Base-by-base conservation (phyloP, 768 basidiomycete species). In the Phaeotremella fagi region DNA sequence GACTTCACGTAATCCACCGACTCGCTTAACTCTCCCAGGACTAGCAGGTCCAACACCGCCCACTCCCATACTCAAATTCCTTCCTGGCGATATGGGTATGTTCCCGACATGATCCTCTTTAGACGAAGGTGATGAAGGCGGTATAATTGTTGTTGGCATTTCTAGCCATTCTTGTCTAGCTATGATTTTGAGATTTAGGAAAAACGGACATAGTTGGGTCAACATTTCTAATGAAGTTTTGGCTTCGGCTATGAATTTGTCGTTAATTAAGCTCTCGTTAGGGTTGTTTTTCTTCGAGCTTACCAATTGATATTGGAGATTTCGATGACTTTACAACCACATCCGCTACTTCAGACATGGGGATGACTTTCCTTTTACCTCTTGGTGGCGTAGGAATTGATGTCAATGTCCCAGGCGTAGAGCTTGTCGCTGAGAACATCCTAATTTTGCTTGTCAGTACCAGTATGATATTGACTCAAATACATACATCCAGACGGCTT, bases 251-350 rank as follows among this genome's bases (percentile, higher is more conserved):
- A 20, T 12, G 18, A n/a, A 35, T 35, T 35, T 35, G 33, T 35
- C n/a, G 33, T 35, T n/a, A 35, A n/a, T 35, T 9, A 35, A 9
- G 33, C 9, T 35, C n/a, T 35, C n/a, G 33, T 31, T 6, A 27
- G 28, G 16, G 27, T 18, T 23, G 37, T 4, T 20, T n/a, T 47
- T 14, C 18, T n/a, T 35, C 11, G 20, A 25, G 61, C 68, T 41
- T 50, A 72, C 71, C 66, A 5, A 54, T 50, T 2, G 72, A 74
- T 44, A 76, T 75, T 14, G 70, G 73, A 18, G 71, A 68, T 50
- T 75, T 75, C 27, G 73, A 73, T 9, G 66, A 69, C 54, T 75
- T 72, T 24, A 76, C 71, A 25, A 76, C 64, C 20, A 74, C 62
- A n/a, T 69, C 63, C 9, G 70, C 62, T 1, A 72, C 75, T 48